Evolutionary conservation across 495 filamentous ascomycete species (phyloP).

Genomic region (Aspergillus sclerotioniger): DNA sequence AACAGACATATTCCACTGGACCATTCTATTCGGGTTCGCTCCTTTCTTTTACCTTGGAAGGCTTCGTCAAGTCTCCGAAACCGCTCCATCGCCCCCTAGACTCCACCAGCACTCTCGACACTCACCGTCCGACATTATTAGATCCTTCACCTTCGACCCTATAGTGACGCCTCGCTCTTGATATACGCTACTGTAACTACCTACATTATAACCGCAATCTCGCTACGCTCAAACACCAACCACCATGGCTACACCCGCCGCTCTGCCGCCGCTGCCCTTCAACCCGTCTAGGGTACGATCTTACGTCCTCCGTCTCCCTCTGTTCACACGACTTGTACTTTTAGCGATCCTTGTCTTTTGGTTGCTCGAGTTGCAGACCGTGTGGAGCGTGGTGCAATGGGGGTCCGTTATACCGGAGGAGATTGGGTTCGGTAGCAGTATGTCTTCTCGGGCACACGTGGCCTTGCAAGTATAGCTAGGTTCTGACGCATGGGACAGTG

Average conservation of each 20-base stretch:
- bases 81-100: neutral
- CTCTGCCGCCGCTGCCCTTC: conserved; percentile 46
- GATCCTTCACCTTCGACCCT: neutral
- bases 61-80: neutral
- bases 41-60: neutral
- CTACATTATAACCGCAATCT: neutral
- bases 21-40: neutral
- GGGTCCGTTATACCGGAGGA: conserved; percentile 75
- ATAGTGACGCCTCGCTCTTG: neutral
- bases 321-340: conserved; percentile 77
- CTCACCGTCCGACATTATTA: neutral
- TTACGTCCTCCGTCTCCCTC: conserved; percentile 80
- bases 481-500: conserved; percentile 52
- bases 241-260: conserved; percentile 41
- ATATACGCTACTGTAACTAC: neutral
- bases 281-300: conserved; percentile 53
- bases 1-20: neutral
- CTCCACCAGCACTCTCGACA: neutral
- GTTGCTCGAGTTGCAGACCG: conserved; percentile 60
- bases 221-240: neutral
- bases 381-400: conserved; percentile 70
- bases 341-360: conserved; percentile 66
- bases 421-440: conserved; percentile 71
- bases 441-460: conserved; percentile 29
- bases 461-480: neutral